A percentile compares a stretch with the other conserved stretches of the same genome.
These are phyloP conservation scores for Scedosporium aurantiacum DNA, from an alignment of 2,329 filamentous ascomycete genomes.

Conservation along the genomic window DNA sequence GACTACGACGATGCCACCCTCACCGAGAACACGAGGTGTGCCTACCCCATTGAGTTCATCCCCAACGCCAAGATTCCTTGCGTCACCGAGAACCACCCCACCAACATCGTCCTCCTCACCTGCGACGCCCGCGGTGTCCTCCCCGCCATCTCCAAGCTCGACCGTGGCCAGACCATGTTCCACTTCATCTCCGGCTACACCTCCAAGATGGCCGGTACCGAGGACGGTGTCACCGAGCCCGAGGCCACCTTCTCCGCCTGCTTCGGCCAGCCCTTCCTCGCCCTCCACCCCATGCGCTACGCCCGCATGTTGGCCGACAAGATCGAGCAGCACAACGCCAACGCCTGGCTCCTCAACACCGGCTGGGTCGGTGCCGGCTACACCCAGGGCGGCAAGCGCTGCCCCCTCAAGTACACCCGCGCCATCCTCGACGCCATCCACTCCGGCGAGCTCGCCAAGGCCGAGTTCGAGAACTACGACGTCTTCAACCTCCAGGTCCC, in stretches of 20 bases:
- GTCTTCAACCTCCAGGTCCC: slow-evolving; percentile 97
- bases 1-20: slow-evolving; percentile 93
- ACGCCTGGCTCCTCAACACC: slow-evolving; percentile 97
- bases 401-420: slow-evolving; percentile 96
- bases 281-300: slow-evolving; percentile 98
- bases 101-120: slow-evolving; percentile 95
- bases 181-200: slow-evolving; percentile 99
- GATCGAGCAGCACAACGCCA: slow-evolving; percentile 89
- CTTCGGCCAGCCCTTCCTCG: slow-evolving; percentile 98
- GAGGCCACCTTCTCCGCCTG: slow-evolving; percentile 98
- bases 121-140: slow-evolving; percentile 97
- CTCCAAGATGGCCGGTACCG: slow-evolving; percentile 99
- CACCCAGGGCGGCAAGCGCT: slow-evolving; percentile 87
- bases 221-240: slow-evolving; percentile 92
- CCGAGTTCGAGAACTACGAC: slow-evolving; percentile 88
- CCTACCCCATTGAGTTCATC: slow-evolving; percentile 99
- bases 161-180: slow-evolving; percentile 96
- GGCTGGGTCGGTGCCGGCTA: slow-evolving; percentile 92
- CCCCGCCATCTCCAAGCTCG: slow-evolving; percentile 94
- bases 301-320: slow-evolving; percentile 97
- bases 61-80: slow-evolving; percentile 98
- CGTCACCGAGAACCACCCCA: slow-evolving; percentile 74
- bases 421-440: slow-evolving; percentile 96
- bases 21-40: slow-evolving; percentile 94
- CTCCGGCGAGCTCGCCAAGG: slow-evolving; percentile 86